phyloP scores from a whole-genome alignment of 768 basidiomycete species.

The Macrolepiota fuliginosa region DNA sequence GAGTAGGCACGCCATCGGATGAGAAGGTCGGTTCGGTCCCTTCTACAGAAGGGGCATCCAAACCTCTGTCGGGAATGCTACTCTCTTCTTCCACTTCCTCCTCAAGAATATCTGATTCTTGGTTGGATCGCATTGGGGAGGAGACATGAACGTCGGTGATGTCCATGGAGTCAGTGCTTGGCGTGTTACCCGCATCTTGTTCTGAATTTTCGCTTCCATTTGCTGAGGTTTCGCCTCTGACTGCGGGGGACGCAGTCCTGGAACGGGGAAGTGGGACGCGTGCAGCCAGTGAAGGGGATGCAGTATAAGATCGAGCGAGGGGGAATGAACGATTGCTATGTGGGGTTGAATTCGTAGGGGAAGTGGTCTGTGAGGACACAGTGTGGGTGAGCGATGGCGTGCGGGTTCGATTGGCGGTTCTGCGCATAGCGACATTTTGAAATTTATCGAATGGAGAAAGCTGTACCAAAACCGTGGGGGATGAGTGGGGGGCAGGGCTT shows the following conservation, averaged over 20 bases:
- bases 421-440: slow-evolving; percentile 60
- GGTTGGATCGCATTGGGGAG: slow-evolving; percentile 28
- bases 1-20: slow-evolving; percentile 53
- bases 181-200: slow-evolving; percentile 30
- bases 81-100: slow-evolving; percentile 20
- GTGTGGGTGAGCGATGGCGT: slow-evolving; percentile 70
- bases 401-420: slow-evolving; percentile 47
- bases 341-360: slow-evolving; percentile 64
- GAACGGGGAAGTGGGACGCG: slow-evolving; percentile 53
- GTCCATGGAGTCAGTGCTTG: slow-evolving; percentile 45
- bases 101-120: slow-evolving; percentile 21
- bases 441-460: slow-evolving; percentile 60
- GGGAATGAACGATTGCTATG: slow-evolving; percentile 47
- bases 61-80: slow-evolving; percentile 13
- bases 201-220: slow-evolving; percentile 26
- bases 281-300: slow-evolving; percentile 46
- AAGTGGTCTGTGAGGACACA: slow-evolving; percentile 55
- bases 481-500: neutral
- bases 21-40: slow-evolving; percentile 67
- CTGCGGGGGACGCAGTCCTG: slow-evolving; percentile 45
- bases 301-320: slow-evolving; percentile 34
- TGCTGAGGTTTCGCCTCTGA: slow-evolving; percentile 12
- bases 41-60: slow-evolving; percentile 16
- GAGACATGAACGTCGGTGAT: slow-evolving; percentile 52
- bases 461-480: slow-evolving; percentile 30